phyloP scores from a whole-genome alignment of 2,329 filamentous ascomycete species.

The Purpureocillium lavendulum region DNA sequence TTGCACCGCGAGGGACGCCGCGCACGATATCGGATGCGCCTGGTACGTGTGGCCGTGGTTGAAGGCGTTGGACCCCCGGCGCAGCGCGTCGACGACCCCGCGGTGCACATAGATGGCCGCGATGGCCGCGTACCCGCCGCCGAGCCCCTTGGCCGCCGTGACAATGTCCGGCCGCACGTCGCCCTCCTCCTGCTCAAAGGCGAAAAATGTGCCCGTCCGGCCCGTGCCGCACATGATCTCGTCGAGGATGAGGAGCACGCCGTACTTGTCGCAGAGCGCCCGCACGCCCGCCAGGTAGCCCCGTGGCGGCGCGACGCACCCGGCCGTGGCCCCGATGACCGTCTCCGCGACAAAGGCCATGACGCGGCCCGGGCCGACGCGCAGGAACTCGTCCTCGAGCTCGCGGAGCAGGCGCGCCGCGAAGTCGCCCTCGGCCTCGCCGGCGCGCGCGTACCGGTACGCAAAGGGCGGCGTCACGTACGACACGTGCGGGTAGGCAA shows the following conservation, averaged over 20 bases:
- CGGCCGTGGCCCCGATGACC: slow-evolving; percentile 38
- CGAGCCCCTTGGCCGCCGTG: slow-evolving; percentile 58
- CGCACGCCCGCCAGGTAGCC: slow-evolving; percentile 49
- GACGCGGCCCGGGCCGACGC: slow-evolving; percentile 35
- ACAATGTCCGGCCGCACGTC: slow-evolving; percentile 52
- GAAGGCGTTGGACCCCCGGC: slow-evolving; percentile 4
- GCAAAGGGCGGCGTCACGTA: slow-evolving; percentile 15
- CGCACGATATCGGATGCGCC: slow-evolving; percentile 15
- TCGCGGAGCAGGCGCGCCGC: slow-evolving; percentile 30
- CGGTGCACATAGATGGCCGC: slow-evolving; percentile 1
- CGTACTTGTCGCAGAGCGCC: slow-evolving; percentile 44
- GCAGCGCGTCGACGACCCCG: slow-evolving; percentile 3
- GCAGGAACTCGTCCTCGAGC: slow-evolving; percentile 37
- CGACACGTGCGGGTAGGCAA: slow-evolving; percentile 15
- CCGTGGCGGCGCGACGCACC: slow-evolving; percentile 38
- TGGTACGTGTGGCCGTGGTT: slow-evolving; percentile 17
- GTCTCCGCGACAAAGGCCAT: slow-evolving; percentile 43
- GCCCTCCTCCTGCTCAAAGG: slow-evolving; percentile 48
- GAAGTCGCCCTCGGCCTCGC: slow-evolving; percentile 30
- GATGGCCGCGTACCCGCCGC: slow-evolving; percentile 46
- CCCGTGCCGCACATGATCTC: slow-evolving; percentile 65
- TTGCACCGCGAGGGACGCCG: slow-evolving; percentile 15
- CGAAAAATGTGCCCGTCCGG: slow-evolving; percentile 51
- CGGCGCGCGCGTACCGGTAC: slow-evolving; percentile 4
- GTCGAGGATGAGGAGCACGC: slow-evolving; percentile 46